Evolutionary conservation across 768 basidiomycete species (phyloP), one percentile per base, ranked within the genome.

Genomic region (Lactarius tabidus): DNA sequence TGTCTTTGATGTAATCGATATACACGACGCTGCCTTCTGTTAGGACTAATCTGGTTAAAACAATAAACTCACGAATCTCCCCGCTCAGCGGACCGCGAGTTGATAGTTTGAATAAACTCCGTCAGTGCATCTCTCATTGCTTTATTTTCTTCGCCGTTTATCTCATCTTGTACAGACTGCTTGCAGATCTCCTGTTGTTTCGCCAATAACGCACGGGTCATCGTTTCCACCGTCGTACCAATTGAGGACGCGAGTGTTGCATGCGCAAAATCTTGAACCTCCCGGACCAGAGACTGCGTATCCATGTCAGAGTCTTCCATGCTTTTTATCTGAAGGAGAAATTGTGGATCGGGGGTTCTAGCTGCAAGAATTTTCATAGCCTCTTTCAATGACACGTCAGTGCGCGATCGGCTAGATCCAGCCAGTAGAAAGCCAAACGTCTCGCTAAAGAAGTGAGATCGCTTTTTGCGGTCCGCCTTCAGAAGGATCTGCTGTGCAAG

Each of bases 101-200:
- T 66, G 26, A 66, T 38, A 26, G 52, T 54, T 36, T 31, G 55
- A 41, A 66, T 66, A 15, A 66, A 66, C 20, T 29, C 18, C 4
- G 26, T 6, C 14, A 60, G 65, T 3, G 39, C 26, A 23, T 31
- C 20, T 17, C 15, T 26, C 20, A 41, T 48, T 3, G 3, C 12
- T 1, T 35, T 31, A 7, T 31, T 59, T 31, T 45, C 36, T 15
- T 70, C 52, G 26, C 17, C 45, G 26, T 56, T 52, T 14, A 57
- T 28, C 31, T 67, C 56, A 1, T 45, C 62, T 1, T 43, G 48
- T 20, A 71, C 59, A 18, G 54, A 45, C 38, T 52, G 55, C 14
- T 38, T n/a, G 35, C 62, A 61, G 2, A 56, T 60, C 1, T 60
- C 52, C 9, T 64, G 57, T 28, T 70, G 70, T 9, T 60, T 62